Evolutionary conservation across 305 asterid genomes (phyloP).

Genomic region (Fraxinus xanthoxyloides): DNA sequence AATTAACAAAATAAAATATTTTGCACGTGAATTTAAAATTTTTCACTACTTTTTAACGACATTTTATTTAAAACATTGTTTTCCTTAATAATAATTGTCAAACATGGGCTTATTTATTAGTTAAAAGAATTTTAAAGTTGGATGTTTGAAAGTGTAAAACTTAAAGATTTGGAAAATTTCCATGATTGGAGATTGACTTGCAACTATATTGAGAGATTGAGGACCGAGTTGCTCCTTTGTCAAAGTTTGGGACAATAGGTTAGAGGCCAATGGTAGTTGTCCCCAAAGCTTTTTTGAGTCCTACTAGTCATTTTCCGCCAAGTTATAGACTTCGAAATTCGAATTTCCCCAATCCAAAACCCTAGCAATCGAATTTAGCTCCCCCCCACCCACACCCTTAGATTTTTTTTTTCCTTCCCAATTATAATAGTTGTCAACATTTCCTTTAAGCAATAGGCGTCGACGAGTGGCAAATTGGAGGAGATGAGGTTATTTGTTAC

Average conservation of each 20-base stretch:
- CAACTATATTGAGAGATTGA: background rate
- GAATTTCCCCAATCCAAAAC: background rate
- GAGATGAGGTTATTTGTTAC: slow-evolving; percentile 75
- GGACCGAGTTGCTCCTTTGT: background rate
- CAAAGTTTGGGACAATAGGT: background rate
- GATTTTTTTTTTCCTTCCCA: background rate
- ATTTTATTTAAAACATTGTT: no score
- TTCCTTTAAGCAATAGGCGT: background rate
- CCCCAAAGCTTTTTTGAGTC: background rate
- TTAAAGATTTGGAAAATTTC: background rate
- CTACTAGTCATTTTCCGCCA: background rate
- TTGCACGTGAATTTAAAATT: no score
- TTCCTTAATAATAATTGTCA: no score
- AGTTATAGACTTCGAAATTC: background rate
- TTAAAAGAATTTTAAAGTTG: no score
- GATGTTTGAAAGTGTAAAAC: background rate
- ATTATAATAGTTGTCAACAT: background rate
- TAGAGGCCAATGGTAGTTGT: background rate
- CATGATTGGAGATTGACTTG: background rate
- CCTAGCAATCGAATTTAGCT: background rate
- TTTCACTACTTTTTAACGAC: no score
- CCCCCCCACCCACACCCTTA: no score
- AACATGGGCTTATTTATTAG: no score
- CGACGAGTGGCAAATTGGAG: slow-evolving; percentile 23
- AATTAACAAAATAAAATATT: no score